A percentile compares a stretch with the other conserved stretches of the same genome.
These are phyloP conservation scores for Alternaria triticina DNA, from an alignment of 2,329 filamentous ascomycete species.

Conservation along the genomic window DNA sequence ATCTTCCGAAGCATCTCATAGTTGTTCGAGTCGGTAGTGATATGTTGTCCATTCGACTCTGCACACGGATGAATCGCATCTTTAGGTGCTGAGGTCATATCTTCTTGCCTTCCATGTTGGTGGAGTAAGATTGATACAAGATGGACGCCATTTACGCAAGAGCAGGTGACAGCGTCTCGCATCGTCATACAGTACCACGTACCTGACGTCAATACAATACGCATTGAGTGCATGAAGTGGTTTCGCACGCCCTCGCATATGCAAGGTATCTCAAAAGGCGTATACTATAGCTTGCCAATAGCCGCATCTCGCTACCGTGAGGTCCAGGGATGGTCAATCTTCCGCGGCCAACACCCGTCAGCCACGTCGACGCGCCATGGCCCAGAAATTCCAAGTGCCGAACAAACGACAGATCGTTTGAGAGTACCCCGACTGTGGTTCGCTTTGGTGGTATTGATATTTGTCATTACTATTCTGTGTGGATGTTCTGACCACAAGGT, in stretches of 20 bases:
- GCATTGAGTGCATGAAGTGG: background rate
- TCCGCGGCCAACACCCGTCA: conserved; percentile 1
- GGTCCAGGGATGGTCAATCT: background rate
- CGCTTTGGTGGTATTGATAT: background rate
- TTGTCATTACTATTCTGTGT: conserved; percentile 9
- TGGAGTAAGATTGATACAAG: background rate
- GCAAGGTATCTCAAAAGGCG: background rate
- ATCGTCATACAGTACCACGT: background rate
- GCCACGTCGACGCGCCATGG: conserved; percentile 6
- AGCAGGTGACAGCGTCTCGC: background rate
- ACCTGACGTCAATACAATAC: background rate
- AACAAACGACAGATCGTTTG: background rate
- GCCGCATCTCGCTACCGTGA: background rate
- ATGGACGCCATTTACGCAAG: background rate
- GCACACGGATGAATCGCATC: background rate
- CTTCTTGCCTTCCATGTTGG: background rate
- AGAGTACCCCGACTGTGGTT: background rate
- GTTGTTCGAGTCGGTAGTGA: background rate
- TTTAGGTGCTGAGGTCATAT: background rate
- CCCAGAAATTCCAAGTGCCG: background rate
- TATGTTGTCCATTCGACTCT: background rate
- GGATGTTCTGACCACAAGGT: conserved; percentile 3
- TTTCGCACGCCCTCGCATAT: background rate
- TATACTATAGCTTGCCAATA: background rate
- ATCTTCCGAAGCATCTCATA: background rate